Base-by-base conservation (phyloP, 768 basidiomycete species). In the Psilocybe cubensis region DNA sequence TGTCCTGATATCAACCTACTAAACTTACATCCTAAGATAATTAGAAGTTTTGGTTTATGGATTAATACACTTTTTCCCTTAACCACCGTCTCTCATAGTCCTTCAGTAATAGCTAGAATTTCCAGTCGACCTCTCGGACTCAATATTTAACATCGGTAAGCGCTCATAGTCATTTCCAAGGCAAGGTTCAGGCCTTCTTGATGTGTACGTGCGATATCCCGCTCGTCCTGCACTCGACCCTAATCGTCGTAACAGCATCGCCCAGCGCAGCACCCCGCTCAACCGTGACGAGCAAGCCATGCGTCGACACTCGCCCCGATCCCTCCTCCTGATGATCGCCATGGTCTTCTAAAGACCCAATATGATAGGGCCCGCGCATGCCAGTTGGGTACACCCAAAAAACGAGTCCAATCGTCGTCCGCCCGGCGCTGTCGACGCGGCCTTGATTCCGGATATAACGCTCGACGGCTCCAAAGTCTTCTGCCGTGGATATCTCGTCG, bases 341-440 rank as follows among this genome's bases (percentile, higher is more conserved):
- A n/a, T n/a, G n/a, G n/a, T 38, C 7, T 14, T 38, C 35, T n/a
- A 38, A 14, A 38, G 35, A 38, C 12, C 24, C 44, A 12, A 4
- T 25, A 54, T 54, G 56, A 29, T 40, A 61, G 12, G 59, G 59
- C 43, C 59, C 59, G 20, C 45, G 42, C 50, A 53, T 29, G 45
- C 59, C 60, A 3, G 60, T 57, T n/a, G 60, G 56, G 20, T 61
- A 61, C 23, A 57, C 11, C 60, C 60, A 57, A 40, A 61, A 61
- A 21, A 54, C 41, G 7, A 57, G 18, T 7, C 60, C 56, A 11
- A 5, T 6, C 18, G 29, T 51, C 18, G 59, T 60, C 12, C 31
- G 50, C 12, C 35, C 42, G 8, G 35, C 23, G 3, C 35, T 33
- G 11, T 53, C 46, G 3, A 55, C 57, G 3, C 41, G 33, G 3